phyloP scores from a whole-genome alignment of 495 filamentous ascomycete genomes.

The Daldinia concentrica region DNA sequence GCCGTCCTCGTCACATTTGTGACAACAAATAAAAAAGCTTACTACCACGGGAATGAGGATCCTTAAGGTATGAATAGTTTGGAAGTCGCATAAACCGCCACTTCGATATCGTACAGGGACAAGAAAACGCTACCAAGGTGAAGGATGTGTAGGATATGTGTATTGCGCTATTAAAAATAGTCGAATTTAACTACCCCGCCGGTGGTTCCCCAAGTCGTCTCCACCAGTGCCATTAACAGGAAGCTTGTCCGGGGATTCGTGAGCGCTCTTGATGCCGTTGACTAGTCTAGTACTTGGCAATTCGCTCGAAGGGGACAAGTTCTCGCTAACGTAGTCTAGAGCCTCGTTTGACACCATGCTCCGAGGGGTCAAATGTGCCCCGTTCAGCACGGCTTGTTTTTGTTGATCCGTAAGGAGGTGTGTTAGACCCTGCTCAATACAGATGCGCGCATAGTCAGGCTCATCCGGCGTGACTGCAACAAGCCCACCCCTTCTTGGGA shows the following conservation, averaged over 20 bases:
- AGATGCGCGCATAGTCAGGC: conserved; percentile 56
- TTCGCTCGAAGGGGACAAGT: conserved; percentile 39
- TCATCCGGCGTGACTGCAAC: conserved; percentile 55
- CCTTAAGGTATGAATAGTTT: conserved; percentile 27
- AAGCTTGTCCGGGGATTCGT: conserved; percentile 35
- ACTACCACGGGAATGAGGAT: conserved; percentile 20
- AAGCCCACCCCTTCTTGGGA: conserved; percentile 57
- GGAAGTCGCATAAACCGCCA: conserved; percentile 24
- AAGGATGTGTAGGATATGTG: neutral
- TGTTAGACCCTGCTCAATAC: conserved; percentile 56
- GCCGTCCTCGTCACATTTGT: conserved; percentile 42
- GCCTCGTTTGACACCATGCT: conserved; percentile 48
- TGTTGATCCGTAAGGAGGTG: conserved; percentile 51
- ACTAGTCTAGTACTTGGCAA: conserved; percentile 31
- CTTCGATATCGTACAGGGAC: conserved; percentile 38
- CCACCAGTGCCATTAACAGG: conserved; percentile 36
- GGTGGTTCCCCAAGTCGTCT: conserved; percentile 24
- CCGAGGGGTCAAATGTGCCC: conserved; percentile 43
- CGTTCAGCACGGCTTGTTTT: conserved; percentile 42
- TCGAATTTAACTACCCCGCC: neutral
- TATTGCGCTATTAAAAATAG: neutral
- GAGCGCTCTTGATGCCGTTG: conserved; percentile 40
- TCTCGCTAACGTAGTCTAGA: conserved; percentile 36
- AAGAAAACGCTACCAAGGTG: conserved; percentile 19
- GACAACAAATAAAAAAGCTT: conserved; percentile 42